Percentiles rank a stretch among this genome's conserved stretches.
Evolutionary conservation across 345 rosid species (phyloP).

Genomic region (Corchorus olitorius): DNA sequence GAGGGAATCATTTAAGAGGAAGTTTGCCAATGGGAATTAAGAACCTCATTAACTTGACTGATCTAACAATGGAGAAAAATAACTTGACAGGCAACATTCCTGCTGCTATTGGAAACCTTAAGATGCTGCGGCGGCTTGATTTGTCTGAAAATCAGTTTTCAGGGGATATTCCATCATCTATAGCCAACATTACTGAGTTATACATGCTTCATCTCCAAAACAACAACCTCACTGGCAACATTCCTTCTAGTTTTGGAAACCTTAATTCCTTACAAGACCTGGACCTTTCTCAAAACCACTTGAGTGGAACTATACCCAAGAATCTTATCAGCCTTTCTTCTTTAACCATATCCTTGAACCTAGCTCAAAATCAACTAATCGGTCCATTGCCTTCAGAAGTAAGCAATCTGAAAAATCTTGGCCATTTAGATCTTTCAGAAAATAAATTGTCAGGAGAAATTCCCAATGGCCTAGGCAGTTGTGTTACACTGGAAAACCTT

Average conservation of each 20-base stretch:
- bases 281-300: conserved; percentile 26
- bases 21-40: conserved; percentile 15
- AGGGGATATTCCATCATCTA: conserved; percentile 23
- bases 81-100: conserved; percentile 20
- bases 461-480: conserved; percentile 20
- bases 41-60: conserved; percentile 14
- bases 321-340: conserved; percentile 21
- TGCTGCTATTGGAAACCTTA: conserved; percentile 6
- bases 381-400: conserved; percentile 20
- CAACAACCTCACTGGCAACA: conserved; percentile 24
- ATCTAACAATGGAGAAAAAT: neutral
- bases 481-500: conserved; percentile 7
- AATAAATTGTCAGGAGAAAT: conserved; percentile 30
- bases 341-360: conserved; percentile 15
- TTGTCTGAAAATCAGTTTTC: conserved; percentile 5
- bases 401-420: conserved; percentile 19
- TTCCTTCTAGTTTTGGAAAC: conserved; percentile 31
- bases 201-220: neutral
- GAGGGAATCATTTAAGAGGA: conserved; percentile 1
- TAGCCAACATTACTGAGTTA: conserved; percentile 14
- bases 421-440: conserved; percentile 20
- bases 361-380: conserved; percentile 26
- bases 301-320: conserved; percentile 29
- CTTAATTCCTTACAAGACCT: neutral
- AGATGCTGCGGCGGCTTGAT: neutral